These are phyloP conservation scores for Lentinula sp. DNA, from an alignment of 768 basidiomycete species.

Conservation along the genomic window DNA sequence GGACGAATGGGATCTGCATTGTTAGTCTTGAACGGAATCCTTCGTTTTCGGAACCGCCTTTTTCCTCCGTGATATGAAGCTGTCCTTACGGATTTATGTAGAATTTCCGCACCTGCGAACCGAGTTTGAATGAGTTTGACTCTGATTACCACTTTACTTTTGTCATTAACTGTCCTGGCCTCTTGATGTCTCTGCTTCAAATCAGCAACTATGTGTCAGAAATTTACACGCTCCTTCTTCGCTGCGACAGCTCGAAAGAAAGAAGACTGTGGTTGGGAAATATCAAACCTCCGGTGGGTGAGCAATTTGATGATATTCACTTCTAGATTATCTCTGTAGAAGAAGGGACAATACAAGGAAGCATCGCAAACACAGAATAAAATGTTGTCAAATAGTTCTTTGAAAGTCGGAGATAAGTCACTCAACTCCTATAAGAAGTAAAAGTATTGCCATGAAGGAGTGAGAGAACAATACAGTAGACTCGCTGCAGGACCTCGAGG, in stretches of 20 bases:
- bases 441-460: background rate
- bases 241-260: background rate
- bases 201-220: no score
- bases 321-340: no score
- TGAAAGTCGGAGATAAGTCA: background rate
- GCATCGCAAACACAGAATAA: background rate
- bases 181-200: no score
- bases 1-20: no score
- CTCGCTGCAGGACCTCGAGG: background rate
- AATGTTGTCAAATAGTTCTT: background rate
- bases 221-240: background rate
- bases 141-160: no score
- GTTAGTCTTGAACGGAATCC: no score
- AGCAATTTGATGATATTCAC: no score
- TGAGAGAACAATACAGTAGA: background rate
- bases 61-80: background rate
- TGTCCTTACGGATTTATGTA: background rate
- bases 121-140: background rate
- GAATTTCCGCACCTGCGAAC: background rate
- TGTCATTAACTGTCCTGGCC: no score
- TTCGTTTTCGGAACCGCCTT: background rate
- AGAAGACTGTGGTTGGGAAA: background rate
- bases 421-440: background rate
- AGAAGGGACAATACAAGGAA: background rate
- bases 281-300: no score